Conservation (phyloP, 2,329 filamentous ascomycete genomes). For the Xylaria sp. region DNA sequence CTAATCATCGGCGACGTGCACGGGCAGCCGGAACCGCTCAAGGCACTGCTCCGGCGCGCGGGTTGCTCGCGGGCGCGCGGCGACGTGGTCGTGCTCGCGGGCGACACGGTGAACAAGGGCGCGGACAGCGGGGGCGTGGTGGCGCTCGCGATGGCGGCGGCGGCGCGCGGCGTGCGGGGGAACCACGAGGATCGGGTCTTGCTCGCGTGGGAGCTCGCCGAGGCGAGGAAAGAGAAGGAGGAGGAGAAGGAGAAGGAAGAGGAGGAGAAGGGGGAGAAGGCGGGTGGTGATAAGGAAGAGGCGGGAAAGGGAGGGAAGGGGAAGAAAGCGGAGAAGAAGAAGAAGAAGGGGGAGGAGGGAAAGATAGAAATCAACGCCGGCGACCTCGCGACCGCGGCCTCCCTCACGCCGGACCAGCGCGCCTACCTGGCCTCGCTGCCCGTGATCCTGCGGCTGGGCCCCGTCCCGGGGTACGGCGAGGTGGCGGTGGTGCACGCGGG, state of each 20-base stretch:
- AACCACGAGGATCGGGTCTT: constrained; percentile 91
- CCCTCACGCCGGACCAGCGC: constrained; percentile 60
- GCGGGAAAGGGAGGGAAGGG: constrained; percentile 48
- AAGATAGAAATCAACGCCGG: constrained; percentile 38
- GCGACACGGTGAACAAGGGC: constrained; percentile 84
- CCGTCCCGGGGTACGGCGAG: constrained; percentile 57
- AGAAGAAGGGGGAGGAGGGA: constrained; percentile 20
- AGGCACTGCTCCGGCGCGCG: constrained; percentile 67
- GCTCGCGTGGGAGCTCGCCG: constrained; percentile 54
- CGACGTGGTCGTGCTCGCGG: constrained; percentile 77
- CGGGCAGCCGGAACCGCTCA: constrained; percentile 74
- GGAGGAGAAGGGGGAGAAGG: constrained; percentile 26
- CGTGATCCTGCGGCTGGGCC: constrained; percentile 75
- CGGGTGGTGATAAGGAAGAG: constrained; percentile 10
- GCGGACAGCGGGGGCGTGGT: constrained; percentile 81
- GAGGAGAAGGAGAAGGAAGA: constrained; percentile 32
- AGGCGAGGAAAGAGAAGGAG: constrained; percentile 12
- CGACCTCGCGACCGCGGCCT: constrained; percentile 60
- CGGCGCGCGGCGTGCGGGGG: constrained; percentile 82
- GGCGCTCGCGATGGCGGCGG: constrained; percentile 70
- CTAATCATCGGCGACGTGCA: constrained; percentile 91
- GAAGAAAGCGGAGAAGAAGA: constrained; percentile 32
- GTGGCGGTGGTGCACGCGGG: constrained; percentile 84
- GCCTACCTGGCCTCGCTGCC: constrained; percentile 72
- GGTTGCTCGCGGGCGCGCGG: constrained; percentile 57